Percentiles rank a stretch among this genome's conserved stretches.
Evolutionary conservation across 257 asterid genomes (phyloP).

Genomic region (Buddleja alternifolia): DNA sequence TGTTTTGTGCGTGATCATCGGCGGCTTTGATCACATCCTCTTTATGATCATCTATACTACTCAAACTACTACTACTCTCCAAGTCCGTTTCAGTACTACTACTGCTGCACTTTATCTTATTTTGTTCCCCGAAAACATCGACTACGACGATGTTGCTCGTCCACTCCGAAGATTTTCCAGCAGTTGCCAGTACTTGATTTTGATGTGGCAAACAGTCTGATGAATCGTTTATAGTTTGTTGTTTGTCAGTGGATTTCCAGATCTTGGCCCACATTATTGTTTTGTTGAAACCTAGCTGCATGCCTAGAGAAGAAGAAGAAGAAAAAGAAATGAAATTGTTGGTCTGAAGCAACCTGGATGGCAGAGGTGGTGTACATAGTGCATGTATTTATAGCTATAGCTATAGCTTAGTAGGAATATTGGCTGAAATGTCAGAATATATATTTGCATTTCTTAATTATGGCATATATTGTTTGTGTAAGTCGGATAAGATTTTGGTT

Average conservation of each 20-base stretch:
- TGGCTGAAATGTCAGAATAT: too few species aligned
- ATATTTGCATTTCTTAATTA: too few species aligned
- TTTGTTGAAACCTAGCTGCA: not conserved
- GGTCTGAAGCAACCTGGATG: slow-evolving; percentile 5
- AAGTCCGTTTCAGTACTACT: slow-evolving; percentile 31
- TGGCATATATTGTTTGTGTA: too few species aligned
- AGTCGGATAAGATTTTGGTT: too few species aligned
- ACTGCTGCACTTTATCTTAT: not conserved
- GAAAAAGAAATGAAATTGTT: not conserved
- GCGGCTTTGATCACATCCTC: slow-evolving; percentile 13
- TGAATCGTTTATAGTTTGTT: slow-evolving; percentile 18
- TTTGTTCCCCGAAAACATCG: slow-evolving; percentile 5
- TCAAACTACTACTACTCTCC: too few species aligned
- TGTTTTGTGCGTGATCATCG: slow-evolving; percentile 28
- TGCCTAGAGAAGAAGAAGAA: not conserved
- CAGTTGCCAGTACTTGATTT: slow-evolving; percentile 19
- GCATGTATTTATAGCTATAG: slow-evolving; percentile 23
- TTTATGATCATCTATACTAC: slow-evolving; percentile 16
- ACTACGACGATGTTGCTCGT: not conserved
- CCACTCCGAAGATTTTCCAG: too few species aligned
- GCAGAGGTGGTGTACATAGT: not conserved
- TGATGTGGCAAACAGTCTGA: slow-evolving; percentile 33
- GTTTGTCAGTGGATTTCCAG: slow-evolving; percentile 27
- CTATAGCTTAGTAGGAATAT: too few species aligned
- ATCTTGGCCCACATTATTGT: slow-evolving; percentile 40